phyloP scores from a whole-genome alignment of 2,329 filamentous ascomycete genomes.

The Juglanconis juglandina region DNA sequence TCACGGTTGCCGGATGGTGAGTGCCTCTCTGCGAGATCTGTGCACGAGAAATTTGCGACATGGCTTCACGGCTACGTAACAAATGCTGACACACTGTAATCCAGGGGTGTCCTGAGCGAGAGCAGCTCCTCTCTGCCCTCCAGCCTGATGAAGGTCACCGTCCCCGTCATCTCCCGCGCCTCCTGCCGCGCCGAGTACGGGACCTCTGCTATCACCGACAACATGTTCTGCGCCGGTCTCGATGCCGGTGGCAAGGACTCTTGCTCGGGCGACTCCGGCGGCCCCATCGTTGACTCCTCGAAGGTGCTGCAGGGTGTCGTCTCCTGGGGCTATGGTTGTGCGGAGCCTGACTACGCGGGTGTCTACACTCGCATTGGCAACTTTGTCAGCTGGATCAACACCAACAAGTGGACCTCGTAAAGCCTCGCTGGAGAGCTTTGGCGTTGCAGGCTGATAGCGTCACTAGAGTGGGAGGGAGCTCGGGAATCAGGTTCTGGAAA shows the following conservation, averaged over 20 bases:
- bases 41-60: not conserved
- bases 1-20: conserved; percentile 29
- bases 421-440: not conserved
- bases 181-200: conserved; percentile 26
- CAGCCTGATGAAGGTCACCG: conserved; percentile 29
- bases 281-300: conserved; percentile 26
- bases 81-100: not conserved
- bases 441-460: not conserved
- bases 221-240: conserved; percentile 32
- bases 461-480: not conserved
- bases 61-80: not conserved
- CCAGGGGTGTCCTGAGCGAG: conserved; percentile 24
- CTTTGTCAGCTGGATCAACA: conserved; percentile 26
- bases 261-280: conserved; percentile 31
- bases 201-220: conserved; percentile 23
- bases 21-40: not conserved
- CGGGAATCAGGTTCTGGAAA: not conserved
- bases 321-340: conserved; percentile 31
- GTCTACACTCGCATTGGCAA: conserved; percentile 28
- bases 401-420: conserved; percentile 18
- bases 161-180: conserved; percentile 28
- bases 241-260: conserved; percentile 28
- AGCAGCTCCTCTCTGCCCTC: conserved; percentile 16
- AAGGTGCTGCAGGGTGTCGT: conserved; percentile 26
- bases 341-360: conserved; percentile 23